phyloP scores from a whole-genome alignment of 2,329 filamentous ascomycete species.

The Exophiala xenobiotica region DNA sequence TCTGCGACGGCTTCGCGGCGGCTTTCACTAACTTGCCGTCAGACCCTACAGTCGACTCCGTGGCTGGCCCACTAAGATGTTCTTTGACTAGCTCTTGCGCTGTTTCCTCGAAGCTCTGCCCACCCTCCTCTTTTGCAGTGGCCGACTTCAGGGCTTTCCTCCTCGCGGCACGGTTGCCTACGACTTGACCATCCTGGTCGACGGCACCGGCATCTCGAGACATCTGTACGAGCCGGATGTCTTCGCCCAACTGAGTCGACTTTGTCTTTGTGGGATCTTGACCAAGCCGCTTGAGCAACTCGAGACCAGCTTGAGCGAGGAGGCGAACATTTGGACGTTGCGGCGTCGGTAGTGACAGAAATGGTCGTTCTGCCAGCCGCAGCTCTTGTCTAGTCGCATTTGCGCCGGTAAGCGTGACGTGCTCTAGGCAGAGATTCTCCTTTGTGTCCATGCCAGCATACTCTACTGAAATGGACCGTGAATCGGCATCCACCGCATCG shows the following conservation, averaged over 20 bases:
- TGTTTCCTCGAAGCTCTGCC: too few species aligned
- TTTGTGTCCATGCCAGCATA: background rate
- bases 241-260: background rate
- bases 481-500: constrained; percentile 23
- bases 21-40: too few species aligned
- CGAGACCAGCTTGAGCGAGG: constrained; percentile 10
- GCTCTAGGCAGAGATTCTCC: constrained; percentile 15
- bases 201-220: background rate
- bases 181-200: too few species aligned
- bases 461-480: constrained; percentile 5
- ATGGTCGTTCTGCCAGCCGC: constrained; percentile 9
- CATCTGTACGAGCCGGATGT: background rate
- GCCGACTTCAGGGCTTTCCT: too few species aligned
- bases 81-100: too few species aligned
- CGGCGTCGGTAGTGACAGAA: constrained; percentile 10
- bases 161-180: too few species aligned
- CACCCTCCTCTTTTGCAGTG: too few species aligned
- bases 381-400: constrained; percentile 18
- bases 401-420: constrained; percentile 20
- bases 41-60: too few species aligned
- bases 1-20: too few species aligned
- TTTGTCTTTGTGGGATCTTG: background rate
- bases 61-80: too few species aligned
- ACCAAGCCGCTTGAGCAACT: constrained; percentile 8
- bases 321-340: constrained; percentile 4